These are phyloP conservation scores for Acidiella bohemica DNA, from an alignment of 495 filamentous ascomycete genomes.

Conservation along the genomic window DNA sequence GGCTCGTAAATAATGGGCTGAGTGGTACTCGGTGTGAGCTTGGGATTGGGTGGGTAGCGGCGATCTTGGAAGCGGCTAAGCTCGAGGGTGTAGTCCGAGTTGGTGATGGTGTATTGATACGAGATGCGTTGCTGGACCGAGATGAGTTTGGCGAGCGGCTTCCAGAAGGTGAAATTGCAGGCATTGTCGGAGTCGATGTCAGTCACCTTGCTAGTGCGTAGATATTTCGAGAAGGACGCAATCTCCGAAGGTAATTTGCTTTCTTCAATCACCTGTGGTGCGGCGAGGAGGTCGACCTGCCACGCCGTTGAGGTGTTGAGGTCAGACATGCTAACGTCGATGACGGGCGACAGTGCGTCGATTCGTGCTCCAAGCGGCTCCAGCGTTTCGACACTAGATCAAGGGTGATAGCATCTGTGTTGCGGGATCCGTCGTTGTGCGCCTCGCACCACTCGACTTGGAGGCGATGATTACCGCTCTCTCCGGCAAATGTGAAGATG, in stretches of 20 bases:
- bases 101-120: slow-evolving; percentile 9
- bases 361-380: slow-evolving; percentile 18
- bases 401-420: not conserved
- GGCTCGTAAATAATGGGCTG: slow-evolving; percentile 11
- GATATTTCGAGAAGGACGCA: slow-evolving; percentile 3
- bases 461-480: slow-evolving; percentile 12
- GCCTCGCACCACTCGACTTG: slow-evolving; percentile 12
- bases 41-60: not conserved
- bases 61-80: slow-evolving; percentile 15
- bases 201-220: not conserved
- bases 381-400: slow-evolving; percentile 15
- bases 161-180: slow-evolving; percentile 8
- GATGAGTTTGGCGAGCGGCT: slow-evolving; percentile 1
- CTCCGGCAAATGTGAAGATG: slow-evolving; percentile 11
- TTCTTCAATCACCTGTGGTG: slow-evolving; percentile 14
- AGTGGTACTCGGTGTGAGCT: not conserved
- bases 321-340: slow-evolving; percentile 15
- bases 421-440: not conserved
- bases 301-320: slow-evolving; percentile 14
- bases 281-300: slow-evolving; percentile 16
- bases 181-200: not conserved
- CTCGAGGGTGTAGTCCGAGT: slow-evolving; percentile 18
- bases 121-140: slow-evolving; percentile 11
- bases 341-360: slow-evolving; percentile 1
- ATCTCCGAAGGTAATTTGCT: slow-evolving; percentile 6